These are phyloP conservation scores for Penicillium ucsense DNA, from an alignment of 495 filamentous ascomycete species.

Conservation along the genomic window DNA sequence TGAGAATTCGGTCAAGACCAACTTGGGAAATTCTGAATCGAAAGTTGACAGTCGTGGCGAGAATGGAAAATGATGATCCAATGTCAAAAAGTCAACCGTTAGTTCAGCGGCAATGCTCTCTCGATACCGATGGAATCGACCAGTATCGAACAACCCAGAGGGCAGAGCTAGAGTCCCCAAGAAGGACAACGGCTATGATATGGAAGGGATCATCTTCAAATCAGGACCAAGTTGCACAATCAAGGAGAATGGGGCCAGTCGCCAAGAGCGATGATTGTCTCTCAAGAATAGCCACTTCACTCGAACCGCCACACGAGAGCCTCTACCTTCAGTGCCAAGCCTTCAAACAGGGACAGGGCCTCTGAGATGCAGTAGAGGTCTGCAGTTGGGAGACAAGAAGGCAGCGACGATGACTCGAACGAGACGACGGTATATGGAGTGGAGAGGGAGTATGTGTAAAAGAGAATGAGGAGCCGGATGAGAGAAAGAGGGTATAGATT, in stretches of 20 bases:
- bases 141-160: slow-evolving; percentile 23
- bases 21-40: background rate
- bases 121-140: slow-evolving; percentile 24
- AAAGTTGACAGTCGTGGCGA: slow-evolving; percentile 3
- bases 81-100: background rate
- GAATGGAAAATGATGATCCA: slow-evolving; percentile 4
- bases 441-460: slow-evolving; percentile 7
- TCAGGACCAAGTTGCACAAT: slow-evolving; percentile 6
- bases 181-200: slow-evolving; percentile 40
- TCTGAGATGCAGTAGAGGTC: background rate
- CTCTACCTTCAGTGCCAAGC: slow-evolving; percentile 16
- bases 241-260: slow-evolving; percentile 9
- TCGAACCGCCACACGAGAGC: slow-evolving; percentile 21
- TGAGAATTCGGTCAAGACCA: slow-evolving; percentile 7
- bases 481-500: slow-evolving; percentile 8
- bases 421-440: slow-evolving; percentile 6
- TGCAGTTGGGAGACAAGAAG: slow-evolving; percentile 1
- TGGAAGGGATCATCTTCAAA: slow-evolving; percentile 26
- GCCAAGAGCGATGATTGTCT: slow-evolving; percentile 23
- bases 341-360: slow-evolving; percentile 7
- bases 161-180: slow-evolving; percentile 21
- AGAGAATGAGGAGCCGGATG: slow-evolving; percentile 14
- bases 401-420: slow-evolving; percentile 11
- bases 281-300: slow-evolving; percentile 26
- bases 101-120: slow-evolving; percentile 12